These are phyloP conservation scores for Albizia julibrissin DNA, from an alignment of 306 rosid species.

Conservation along the genomic window DNA sequence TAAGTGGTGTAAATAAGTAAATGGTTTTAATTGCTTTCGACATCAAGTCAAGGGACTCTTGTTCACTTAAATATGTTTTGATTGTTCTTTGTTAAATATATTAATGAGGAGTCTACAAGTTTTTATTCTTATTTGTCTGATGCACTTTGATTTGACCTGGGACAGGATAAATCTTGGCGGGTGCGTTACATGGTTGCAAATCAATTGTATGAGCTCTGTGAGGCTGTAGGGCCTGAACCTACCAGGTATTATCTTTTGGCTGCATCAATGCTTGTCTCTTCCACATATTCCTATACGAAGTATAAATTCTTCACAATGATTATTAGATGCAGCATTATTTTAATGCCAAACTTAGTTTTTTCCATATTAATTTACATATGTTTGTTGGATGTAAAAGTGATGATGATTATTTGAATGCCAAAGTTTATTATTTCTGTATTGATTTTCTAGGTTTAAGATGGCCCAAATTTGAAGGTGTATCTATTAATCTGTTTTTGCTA, in stretches of 20 bases:
- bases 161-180: constrained; percentile 89
- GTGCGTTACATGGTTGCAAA: constrained; percentile 92
- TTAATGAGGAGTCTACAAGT: neutral
- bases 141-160: constrained; percentile 21
- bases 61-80: neutral
- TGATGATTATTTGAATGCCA: neutral
- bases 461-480: neutral
- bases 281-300: constrained; percentile 1
- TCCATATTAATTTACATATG: neutral
- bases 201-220: constrained; percentile 86
- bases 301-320: neutral
- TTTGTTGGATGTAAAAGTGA: neutral
- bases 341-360: neutral
- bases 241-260: constrained; percentile 56
- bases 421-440: neutral
- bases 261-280: neutral
- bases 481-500: neutral
- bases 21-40: neutral
- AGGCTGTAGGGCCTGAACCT: constrained; percentile 89
- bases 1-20: neutral
- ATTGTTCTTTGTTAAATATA: neutral
- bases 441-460: neutral
- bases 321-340: neutral
- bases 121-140: neutral
- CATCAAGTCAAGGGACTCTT: neutral